Evolutionary conservation across 768 basidiomycete species (phyloP).

Genomic region (Podaxis mareebaensis): DNA sequence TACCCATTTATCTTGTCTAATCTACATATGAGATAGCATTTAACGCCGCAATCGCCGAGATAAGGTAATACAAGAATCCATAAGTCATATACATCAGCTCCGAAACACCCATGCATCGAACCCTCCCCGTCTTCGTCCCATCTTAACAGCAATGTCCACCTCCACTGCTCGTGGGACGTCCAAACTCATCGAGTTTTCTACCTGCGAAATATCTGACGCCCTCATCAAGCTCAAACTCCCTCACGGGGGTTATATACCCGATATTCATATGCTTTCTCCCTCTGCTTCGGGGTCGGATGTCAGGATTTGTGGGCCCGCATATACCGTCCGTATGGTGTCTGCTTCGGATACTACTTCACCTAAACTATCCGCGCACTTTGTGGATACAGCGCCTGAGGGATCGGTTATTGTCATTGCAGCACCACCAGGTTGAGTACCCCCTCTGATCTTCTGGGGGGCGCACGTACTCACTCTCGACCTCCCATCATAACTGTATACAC

Average conservation of each 20-base stretch:
- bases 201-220: constrained; percentile 89
- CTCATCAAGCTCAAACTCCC: constrained; percentile 74
- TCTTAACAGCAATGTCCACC: constrained; percentile 21
- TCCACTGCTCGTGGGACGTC: constrained; percentile 17
- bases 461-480: neutral
- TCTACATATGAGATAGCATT: neutral
- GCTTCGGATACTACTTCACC: constrained; percentile 60
- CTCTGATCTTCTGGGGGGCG: neutral
- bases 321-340: constrained; percentile 83
- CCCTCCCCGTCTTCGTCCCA: constrained; percentile 20
- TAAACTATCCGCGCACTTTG: constrained; percentile 71
- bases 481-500: neutral
- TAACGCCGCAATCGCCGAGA: constrained; percentile 10
- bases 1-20: neutral
- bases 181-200: constrained; percentile 47
- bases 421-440: constrained; percentile 56
- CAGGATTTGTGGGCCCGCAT: constrained; percentile 73
- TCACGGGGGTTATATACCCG: constrained; percentile 81
- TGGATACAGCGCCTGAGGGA: constrained; percentile 70
- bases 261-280: constrained; percentile 62
- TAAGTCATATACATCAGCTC: neutral
- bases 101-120: constrained; percentile 3
- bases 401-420: constrained; percentile 74
- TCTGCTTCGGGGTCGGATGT: constrained; percentile 28
- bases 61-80: neutral